Evolutionary conservation across 768 basidiomycete genomes (phyloP).

Genomic region (Russula dissimulans): DNA sequence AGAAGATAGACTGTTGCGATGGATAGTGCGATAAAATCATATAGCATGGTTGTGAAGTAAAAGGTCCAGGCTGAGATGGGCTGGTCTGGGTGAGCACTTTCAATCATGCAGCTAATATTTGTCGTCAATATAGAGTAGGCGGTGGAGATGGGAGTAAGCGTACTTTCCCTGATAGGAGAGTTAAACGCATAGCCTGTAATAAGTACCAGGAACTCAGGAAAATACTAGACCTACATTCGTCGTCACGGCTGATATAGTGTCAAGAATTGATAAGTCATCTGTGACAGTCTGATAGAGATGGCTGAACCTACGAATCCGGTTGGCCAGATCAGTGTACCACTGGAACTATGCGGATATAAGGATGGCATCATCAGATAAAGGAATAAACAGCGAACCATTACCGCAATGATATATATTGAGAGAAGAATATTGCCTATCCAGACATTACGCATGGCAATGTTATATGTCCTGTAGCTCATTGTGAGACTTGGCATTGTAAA

Average conservation of each 20-base stretch:
- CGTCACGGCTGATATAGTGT: constrained; percentile 10
- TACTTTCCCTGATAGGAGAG: constrained; percentile 29
- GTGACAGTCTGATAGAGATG: background rate
- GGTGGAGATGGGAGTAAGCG: constrained; percentile 6
- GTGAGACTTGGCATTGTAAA: background rate
- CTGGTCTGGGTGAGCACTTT: constrained; percentile 17
- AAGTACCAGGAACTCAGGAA: too few species aligned
- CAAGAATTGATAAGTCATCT: background rate
- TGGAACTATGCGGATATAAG: constrained; percentile 31
- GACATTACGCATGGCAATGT: constrained; percentile 42
- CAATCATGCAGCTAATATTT: constrained; percentile 39
- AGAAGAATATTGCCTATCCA: constrained; percentile 33
- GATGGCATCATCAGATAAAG: constrained; percentile 15
- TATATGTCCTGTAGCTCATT: constrained; percentile 38
- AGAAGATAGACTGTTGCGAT: constrained; percentile 47
- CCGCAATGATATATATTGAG: constrained; percentile 32
- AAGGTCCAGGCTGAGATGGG: constrained; percentile 43
- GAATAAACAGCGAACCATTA: constrained; percentile 31
- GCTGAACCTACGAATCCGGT: constrained; percentile 38
- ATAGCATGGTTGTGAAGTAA: constrained; percentile 49
- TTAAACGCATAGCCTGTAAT: background rate
- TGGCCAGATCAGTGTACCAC: constrained; percentile 46
- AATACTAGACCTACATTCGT: background rate
- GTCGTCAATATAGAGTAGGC: background rate
- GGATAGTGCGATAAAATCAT: constrained; percentile 43